phyloP scores from a whole-genome alignment of 371 early-diverging fungal species.

The Cokeromyces recurvatus region DNA sequence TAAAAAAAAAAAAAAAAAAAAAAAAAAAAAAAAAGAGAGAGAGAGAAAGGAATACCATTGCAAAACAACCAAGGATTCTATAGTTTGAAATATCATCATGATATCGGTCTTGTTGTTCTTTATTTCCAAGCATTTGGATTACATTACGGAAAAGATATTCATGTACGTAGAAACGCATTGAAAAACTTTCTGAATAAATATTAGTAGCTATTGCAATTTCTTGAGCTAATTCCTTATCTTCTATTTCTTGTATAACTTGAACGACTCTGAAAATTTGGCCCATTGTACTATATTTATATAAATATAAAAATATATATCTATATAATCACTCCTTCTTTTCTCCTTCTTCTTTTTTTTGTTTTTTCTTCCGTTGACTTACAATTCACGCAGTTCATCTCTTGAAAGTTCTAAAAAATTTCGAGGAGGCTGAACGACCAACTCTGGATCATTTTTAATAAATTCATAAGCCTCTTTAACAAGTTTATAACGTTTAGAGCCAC shows the following conservation, averaged over 20 bases:
- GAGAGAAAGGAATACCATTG: slow-evolving; percentile 44
- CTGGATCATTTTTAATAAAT: slow-evolving; percentile 54
- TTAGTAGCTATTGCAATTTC: slow-evolving; percentile 23
- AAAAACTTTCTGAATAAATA: slow-evolving; percentile 54
- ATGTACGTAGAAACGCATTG: slow-evolving; percentile 60
- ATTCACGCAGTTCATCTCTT: slow-evolving; percentile 52
- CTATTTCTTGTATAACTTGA: slow-evolving; percentile 16
- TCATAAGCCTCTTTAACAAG: neutral
- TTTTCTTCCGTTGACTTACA: too few species aligned
- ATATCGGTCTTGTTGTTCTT: slow-evolving; percentile 54
- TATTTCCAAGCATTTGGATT: slow-evolving; percentile 51
- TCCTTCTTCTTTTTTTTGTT: too few species aligned
- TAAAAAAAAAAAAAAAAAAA: too few species aligned
- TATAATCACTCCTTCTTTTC: neutral
- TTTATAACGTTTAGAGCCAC: slow-evolving; percentile 38
- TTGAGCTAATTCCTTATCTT: slow-evolving; percentile 7
- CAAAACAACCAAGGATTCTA: slow-evolving; percentile 62
- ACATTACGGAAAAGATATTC: slow-evolving; percentile 52
- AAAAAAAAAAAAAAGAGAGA: too few species aligned
- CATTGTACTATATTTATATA: slow-evolving; percentile 40
- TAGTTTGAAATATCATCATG: slow-evolving; percentile 46
- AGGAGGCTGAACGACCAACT: slow-evolving; percentile 43
- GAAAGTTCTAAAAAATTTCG: slow-evolving; percentile 56
- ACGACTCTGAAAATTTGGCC: slow-evolving; percentile 46
- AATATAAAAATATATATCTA: neutral